phyloP scores from a whole-genome alignment of 176 grass and related monocot species.

The Elaeis guineensis region DNA sequence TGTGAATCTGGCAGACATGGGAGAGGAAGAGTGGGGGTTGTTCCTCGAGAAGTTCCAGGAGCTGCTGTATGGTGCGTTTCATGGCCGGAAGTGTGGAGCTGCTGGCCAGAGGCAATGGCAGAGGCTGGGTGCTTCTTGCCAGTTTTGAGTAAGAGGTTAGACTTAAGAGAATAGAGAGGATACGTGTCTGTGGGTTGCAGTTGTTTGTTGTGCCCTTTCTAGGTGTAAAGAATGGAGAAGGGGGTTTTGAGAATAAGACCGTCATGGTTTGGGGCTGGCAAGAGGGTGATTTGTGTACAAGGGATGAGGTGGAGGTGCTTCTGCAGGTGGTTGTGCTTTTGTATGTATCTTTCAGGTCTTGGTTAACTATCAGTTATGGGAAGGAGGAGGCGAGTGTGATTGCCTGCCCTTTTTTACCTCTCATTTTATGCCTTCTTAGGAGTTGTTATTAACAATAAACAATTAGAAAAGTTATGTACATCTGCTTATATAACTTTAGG shows the following conservation, averaged over 20 bases:
- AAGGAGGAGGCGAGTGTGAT: slow-evolving; percentile 26
- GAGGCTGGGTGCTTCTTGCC: slow-evolving; percentile 84
- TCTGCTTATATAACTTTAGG: too few relatives aligned
- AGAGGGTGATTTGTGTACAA: slow-evolving; percentile 5
- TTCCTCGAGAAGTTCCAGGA: slow-evolving; percentile 78
- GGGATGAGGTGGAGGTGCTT: too few relatives aligned
- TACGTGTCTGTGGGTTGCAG: too few relatives aligned
- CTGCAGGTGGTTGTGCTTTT: slow-evolving; percentile 18
- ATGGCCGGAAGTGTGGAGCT: slow-evolving; percentile 33
- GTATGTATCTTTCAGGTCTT: slow-evolving; percentile 23
- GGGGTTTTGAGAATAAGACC: slow-evolving; percentile 26
- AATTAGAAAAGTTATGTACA: too few relatives aligned
- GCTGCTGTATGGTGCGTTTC: slow-evolving; percentile 58
- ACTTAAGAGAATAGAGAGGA: slow-evolving; percentile 5
- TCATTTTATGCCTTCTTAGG: slow-evolving; percentile 3
- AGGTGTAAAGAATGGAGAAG: slow-evolving; percentile 27
- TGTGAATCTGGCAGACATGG: slow-evolving; percentile 82
- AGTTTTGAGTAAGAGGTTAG: slow-evolving; percentile 57
- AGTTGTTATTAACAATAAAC: too few relatives aligned
- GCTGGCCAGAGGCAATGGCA: slow-evolving; percentile 36
- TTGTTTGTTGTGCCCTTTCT: slow-evolving; percentile 23
- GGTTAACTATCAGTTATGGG: slow-evolving; percentile 11
- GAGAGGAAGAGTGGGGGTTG: slow-evolving; percentile 46
- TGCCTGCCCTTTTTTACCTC: slow-evolving; percentile 20
- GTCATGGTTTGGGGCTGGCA: slow-evolving; percentile 10